phyloP scores from a whole-genome alignment of 139 green algal species.

The Chlorella sp. region DNA sequence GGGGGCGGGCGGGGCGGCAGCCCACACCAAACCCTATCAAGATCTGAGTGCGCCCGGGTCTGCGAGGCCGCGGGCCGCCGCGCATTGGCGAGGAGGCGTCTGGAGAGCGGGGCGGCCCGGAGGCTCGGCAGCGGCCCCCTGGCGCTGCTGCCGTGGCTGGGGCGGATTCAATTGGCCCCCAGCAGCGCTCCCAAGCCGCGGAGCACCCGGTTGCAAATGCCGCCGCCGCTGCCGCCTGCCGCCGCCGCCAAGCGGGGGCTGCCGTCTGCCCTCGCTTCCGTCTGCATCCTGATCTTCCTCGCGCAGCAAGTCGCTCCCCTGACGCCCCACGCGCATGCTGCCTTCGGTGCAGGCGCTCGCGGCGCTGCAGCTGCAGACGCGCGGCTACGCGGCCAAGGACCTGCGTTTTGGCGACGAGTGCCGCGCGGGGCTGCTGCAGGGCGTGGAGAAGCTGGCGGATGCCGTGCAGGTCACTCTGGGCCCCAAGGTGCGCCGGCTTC shows the following conservation, averaged over 20 bases:
- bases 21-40: neutral
- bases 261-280: too few species aligned
- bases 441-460: constrained; percentile 97
- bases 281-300: too few species aligned
- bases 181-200: neutral
- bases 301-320: too few species aligned
- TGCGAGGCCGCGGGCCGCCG: too few species aligned
- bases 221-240: neutral
- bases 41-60: too few species aligned
- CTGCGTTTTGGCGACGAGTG: constrained; percentile 96
- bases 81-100: too few species aligned
- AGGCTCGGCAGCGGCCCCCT: too few species aligned
- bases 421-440: constrained; percentile 86
- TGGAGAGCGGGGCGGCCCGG: too few species aligned
- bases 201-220: neutral
- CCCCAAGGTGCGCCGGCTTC: constrained; percentile 83
- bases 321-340: too few species aligned
- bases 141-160: neutral
- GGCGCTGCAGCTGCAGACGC: constrained; percentile 37
- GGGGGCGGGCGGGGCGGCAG: neutral
- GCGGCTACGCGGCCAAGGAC: constrained; percentile 94
- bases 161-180: neutral
- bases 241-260: too few species aligned
- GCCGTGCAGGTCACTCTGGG: constrained; percentile 98
- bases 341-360: constrained; percentile 24